Evolutionary conservation across 2,329 filamentous ascomycete species (phyloP).

Genomic region (Cyanodermella asteris): DNA sequence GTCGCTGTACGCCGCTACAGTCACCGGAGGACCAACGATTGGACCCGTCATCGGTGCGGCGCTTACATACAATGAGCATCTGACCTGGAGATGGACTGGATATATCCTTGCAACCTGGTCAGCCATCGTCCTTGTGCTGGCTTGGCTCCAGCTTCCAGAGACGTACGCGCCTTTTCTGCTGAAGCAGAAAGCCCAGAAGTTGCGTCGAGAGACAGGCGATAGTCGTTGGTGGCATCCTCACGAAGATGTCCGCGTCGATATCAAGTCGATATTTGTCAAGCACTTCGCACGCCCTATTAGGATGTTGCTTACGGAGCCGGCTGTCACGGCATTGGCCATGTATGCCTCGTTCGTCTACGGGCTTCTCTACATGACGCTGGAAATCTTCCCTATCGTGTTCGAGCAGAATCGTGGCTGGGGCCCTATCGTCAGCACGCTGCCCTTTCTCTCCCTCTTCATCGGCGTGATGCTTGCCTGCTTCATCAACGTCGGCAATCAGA

Average conservation of each 20-base stretch:
- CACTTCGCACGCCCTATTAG: slow-evolving; percentile 14
- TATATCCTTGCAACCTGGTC: slow-evolving; percentile 20
- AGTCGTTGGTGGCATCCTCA: slow-evolving; percentile 22
- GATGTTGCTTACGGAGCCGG: slow-evolving; percentile 1
- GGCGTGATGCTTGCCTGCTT: slow-evolving; percentile 19
- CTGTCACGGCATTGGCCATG: slow-evolving; percentile 4
- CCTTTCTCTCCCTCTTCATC: slow-evolving; percentile 22
- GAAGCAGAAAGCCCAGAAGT: slow-evolving; percentile 20
- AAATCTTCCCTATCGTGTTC: slow-evolving; percentile 24
- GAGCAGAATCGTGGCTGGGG: slow-evolving; percentile 16
- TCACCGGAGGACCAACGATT: slow-evolving; percentile 28
- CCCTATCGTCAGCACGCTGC: slow-evolving; percentile 19
- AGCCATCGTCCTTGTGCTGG: slow-evolving; percentile 13
- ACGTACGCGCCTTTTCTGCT: slow-evolving; percentile 27
- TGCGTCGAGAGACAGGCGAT: slow-evolving; percentile 29
- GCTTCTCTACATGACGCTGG: slow-evolving; percentile 23
- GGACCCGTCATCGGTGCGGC: slow-evolving; percentile 17
- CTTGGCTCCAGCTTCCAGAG: slow-evolving; percentile 19
- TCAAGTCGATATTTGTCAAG: slow-evolving; percentile 13
- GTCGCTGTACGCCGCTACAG: slow-evolving; percentile 12
- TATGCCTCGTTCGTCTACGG: slow-evolving; percentile 21
- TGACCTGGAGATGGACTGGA: slow-evolving; percentile 25
- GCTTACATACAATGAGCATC: slow-evolving; percentile 14
- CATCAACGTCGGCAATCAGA: slow-evolving; percentile 19
- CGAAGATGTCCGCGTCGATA: slow-evolving; percentile 1